phyloP scores from a whole-genome alignment of 139 green algal species.

The Spirogloea muscicola region DNA sequence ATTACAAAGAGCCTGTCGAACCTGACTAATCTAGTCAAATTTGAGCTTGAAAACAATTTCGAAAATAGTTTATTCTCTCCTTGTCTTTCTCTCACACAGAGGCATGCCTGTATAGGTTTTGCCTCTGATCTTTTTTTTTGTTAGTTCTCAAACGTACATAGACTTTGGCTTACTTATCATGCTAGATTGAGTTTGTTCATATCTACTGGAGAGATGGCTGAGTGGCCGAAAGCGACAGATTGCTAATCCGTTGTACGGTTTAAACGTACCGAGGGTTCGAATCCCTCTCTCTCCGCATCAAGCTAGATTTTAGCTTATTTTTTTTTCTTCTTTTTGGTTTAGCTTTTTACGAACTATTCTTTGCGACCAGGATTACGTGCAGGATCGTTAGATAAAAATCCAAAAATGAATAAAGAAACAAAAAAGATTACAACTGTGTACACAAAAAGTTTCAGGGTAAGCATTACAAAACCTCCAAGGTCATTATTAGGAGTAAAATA shows the following conservation, averaged over 20 bases:
- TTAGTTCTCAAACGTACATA: too few species aligned
- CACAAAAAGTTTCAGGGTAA: constrained; percentile 41
- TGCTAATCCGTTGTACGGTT: constrained; percentile 31
- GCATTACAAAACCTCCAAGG: neutral
- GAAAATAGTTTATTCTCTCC: too few species aligned
- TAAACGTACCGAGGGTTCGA: constrained; percentile 52
- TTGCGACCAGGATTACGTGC: constrained; percentile 10
- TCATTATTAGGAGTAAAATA: too few species aligned
- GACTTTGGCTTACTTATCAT: neutral
- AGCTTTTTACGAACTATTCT: constrained; percentile 12
- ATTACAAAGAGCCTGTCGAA: too few species aligned
- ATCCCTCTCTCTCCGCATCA: constrained; percentile 53
- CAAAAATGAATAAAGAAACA: constrained; percentile 26
- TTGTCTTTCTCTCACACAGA: too few species aligned
- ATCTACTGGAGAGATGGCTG: constrained; percentile 21
- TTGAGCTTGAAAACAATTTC: too few species aligned
- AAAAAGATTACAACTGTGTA: constrained; percentile 40
- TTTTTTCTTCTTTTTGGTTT: constrained; percentile 33
- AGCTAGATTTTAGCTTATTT: constrained; percentile 39
- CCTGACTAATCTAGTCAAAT: too few species aligned
- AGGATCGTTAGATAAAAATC: constrained; percentile 18
- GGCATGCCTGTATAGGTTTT: too few species aligned
- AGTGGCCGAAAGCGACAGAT: constrained; percentile 59
- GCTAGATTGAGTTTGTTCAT: neutral
- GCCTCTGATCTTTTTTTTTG: too few species aligned